phyloP scores from a whole-genome alignment of 2,329 filamentous ascomycete species.

The Fusarium zealandicum region DNA sequence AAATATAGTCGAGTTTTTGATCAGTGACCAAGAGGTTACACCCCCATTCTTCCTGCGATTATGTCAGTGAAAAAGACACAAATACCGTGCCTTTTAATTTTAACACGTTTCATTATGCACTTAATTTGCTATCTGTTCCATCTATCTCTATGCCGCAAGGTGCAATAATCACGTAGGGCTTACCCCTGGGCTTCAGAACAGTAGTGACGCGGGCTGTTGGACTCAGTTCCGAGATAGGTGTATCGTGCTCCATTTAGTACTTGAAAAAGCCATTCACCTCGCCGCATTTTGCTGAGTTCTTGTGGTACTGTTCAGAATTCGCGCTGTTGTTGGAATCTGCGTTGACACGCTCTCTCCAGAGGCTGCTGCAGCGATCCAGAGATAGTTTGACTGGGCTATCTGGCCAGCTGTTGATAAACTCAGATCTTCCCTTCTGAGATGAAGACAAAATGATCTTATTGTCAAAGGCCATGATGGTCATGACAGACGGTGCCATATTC shows the following conservation, averaged over 20 bases:
- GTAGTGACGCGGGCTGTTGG: background rate
- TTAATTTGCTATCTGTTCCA: background rate
- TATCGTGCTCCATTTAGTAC: background rate
- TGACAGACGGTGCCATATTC: background rate
- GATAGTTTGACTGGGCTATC: background rate
- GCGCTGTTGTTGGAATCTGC: background rate
- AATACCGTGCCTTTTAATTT: too few species aligned
- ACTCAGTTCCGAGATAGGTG: background rate
- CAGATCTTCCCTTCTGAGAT: background rate
- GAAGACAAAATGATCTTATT: constrained; percentile 6
- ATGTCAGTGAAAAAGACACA: background rate
- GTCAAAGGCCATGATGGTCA: constrained; percentile 7
- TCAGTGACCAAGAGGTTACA: background rate
- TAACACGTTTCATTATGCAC: background rate
- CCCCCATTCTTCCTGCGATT: background rate
- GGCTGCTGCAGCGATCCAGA: background rate
- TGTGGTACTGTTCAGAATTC: background rate
- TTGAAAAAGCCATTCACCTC: background rate
- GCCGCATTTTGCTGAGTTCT: background rate
- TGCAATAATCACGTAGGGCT: background rate
- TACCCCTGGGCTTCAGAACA: background rate
- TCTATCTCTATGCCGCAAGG: background rate
- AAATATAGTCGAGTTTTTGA: background rate
- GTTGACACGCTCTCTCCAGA: background rate
- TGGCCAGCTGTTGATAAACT: background rate